Conservation (phyloP, 2,329 filamentous ascomycete genomes). For the Rosellinia necatrix region DNA sequence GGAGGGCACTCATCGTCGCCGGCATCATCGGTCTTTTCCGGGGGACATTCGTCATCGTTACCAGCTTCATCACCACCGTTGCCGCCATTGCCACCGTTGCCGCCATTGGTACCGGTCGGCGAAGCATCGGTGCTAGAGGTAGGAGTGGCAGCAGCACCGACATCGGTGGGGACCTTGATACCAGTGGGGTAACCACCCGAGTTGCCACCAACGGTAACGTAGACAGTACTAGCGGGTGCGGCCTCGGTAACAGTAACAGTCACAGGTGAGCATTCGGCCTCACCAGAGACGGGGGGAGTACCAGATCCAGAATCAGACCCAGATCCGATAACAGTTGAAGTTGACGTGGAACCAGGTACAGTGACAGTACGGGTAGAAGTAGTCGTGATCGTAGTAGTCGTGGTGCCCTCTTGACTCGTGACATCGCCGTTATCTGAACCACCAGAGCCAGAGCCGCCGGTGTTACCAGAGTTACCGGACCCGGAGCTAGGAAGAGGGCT, state of each 20-base stretch:
- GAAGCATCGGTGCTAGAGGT: slow-evolving; percentile 1
- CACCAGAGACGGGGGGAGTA: slow-evolving; percentile 20
- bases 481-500: slow-evolving; percentile 22
- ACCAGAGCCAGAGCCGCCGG: slow-evolving; percentile 20
- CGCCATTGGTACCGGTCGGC: slow-evolving; percentile 10
- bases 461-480: slow-evolving; percentile 17
- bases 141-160: slow-evolving; percentile 13
- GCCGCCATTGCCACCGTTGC: slow-evolving; percentile 13
- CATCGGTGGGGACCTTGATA: slow-evolving; percentile 16
- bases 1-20: slow-evolving; percentile 31
- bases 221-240: slow-evolving; percentile 38
- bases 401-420: slow-evolving; percentile 30
- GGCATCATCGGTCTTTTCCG: neutral
- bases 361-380: slow-evolving; percentile 42
- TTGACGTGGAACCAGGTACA: slow-evolving; percentile 26
- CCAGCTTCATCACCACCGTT: slow-evolving; percentile 6
- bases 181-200: slow-evolving; percentile 22
- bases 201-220: slow-evolving; percentile 33
- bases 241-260: slow-evolving; percentile 41
- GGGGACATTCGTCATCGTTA: slow-evolving; percentile 6
- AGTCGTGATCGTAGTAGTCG: slow-evolving; percentile 39
- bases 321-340: slow-evolving; percentile 23
- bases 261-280: slow-evolving; percentile 34
- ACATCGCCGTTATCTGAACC: no score
- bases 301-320: slow-evolving; percentile 24